phyloP scores from a whole-genome alignment of 768 basidiomycete genomes.

The Leccinum obscurum region DNA sequence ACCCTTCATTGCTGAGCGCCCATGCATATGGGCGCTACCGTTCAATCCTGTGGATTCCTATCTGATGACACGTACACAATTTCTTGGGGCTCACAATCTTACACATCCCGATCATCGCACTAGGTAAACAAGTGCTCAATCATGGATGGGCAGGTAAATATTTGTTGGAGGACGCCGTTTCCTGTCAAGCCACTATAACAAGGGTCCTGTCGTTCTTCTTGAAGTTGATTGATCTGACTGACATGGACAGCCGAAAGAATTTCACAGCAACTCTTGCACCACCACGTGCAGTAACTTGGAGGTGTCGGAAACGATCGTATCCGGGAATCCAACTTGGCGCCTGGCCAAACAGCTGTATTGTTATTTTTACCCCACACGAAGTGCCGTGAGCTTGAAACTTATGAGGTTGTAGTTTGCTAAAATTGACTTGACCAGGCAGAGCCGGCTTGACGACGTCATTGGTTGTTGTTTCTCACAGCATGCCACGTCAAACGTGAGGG shows the following conservation, averaged over 20 bases:
- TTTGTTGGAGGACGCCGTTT: conserved; percentile 4
- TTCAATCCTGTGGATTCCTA: not conserved
- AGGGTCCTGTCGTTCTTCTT: conserved; percentile 11
- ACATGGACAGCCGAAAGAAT: not conserved
- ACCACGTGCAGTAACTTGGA: not conserved
- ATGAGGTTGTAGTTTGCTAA: not conserved
- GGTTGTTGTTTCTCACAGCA: not conserved
- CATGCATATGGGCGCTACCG: not conserved
- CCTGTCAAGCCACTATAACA: conserved; percentile 6
- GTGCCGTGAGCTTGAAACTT: not conserved
- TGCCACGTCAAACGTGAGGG: conserved; percentile 2
- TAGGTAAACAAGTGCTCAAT: not conserved
- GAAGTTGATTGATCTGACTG: not conserved
- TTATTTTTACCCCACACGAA: not conserved
- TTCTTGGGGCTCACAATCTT: not conserved
- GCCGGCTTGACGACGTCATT: not conserved
- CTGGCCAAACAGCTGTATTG: not conserved
- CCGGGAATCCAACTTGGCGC: not conserved
- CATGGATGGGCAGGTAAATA: not conserved
- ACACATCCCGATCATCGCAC: conserved; percentile 7
- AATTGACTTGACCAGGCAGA: not conserved
- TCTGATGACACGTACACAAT: not conserved
- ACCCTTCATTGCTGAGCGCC: not conserved
- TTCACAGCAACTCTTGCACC: conserved; percentile 8
- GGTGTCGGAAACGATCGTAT: not conserved